Base-by-base conservation (phyloP, 768 basidiomycete genomes). In the Boletus reticulatus region DNA sequence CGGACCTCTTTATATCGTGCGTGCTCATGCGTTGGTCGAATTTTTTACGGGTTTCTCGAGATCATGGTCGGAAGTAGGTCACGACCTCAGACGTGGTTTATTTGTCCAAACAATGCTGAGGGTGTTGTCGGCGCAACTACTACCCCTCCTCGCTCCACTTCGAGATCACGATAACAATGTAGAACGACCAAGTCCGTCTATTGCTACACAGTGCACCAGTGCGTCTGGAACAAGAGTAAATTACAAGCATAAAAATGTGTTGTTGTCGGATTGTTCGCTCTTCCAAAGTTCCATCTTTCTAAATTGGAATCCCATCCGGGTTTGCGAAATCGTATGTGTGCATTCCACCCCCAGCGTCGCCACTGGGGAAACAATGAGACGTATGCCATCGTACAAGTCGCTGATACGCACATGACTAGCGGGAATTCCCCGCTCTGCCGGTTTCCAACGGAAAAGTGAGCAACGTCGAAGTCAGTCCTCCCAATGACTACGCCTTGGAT, bases 361-460 rank as follows among this genome's bases (percentile, higher is more conserved):
- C 82, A 16, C 82, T 82, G 43, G 12, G 39, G 12, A 43, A 48
- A 46, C 46, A 29, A 39, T 59, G 52, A 60, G 34, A 77, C 78
- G n/a, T 2, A 11, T 27, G 22, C 14, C 36, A 45, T 41, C 16
- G 34, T 36, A 53, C 47, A 39, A 24, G 13, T 47, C 45, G 20
- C 31, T 36, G 51, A 55, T 6, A 79, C 85, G 60, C 67, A 89
- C 87, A 87, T 78, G 52, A 90, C 72, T 2, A 90, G 72, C 7
- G 80, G 74, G 53, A 80, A 72, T 60, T 88, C 84, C 4, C 77
- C 78, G 29, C 72, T 68, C 51, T 69, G 78, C 9, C 71, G 67
- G 61, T 88, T 80, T 6, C 88, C 88, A 14, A 87, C 56, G 2
- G 79, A 76, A 64, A 89, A 88, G 55, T 77, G 69, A 0, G 75